phyloP scores from a whole-genome alignment of 495 filamentous ascomycete species.

The Cryomyces antarcticus region DNA sequence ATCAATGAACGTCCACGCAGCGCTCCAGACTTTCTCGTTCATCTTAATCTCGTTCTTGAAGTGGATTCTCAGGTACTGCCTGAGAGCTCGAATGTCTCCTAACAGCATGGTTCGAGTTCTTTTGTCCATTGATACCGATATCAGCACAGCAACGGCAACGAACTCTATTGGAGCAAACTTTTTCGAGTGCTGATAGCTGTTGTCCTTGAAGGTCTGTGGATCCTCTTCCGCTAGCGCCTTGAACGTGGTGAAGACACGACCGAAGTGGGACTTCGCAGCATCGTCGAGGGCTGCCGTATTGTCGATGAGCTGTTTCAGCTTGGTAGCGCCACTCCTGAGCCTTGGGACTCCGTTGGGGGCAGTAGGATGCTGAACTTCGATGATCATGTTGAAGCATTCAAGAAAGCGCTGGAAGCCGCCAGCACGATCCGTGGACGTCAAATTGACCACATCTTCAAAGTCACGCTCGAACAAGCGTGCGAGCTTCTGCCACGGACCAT shows the following conservation, averaged over 20 bases:
- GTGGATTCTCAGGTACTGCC: conserved; percentile 16
- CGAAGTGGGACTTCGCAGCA: conserved; percentile 5
- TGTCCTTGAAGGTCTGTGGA: conserved; percentile 12
- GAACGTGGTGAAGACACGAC: conserved; percentile 9
- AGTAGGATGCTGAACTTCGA: conserved; percentile 9
- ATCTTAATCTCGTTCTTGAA: conserved; percentile 22
- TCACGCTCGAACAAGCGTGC: no score
- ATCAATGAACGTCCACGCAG: conserved; percentile 20
- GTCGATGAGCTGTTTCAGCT: conserved; percentile 3
- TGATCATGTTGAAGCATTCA: conserved; percentile 10
- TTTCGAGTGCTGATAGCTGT: conserved; percentile 11
- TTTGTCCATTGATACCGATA: conserved; percentile 20
- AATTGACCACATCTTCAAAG: no score
- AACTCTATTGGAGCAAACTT: conserved; percentile 28
- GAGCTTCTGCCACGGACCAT: no score
- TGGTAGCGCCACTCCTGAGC: conserved; percentile 3
- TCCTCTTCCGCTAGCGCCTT: conserved; percentile 5
- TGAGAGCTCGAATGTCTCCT: conserved; percentile 22
- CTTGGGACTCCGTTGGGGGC: conserved; percentile 6
- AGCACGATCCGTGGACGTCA: no score
- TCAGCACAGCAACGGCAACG: conserved; percentile 21
- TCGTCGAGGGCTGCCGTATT: conserved; percentile 6
- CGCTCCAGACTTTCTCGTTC: conserved; percentile 21
- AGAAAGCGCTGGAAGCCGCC: no score
- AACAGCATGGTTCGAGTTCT: conserved; percentile 18